phyloP scores from a whole-genome alignment of 495 filamentous ascomycete species.

The Penicillium bialowiezense region DNA sequence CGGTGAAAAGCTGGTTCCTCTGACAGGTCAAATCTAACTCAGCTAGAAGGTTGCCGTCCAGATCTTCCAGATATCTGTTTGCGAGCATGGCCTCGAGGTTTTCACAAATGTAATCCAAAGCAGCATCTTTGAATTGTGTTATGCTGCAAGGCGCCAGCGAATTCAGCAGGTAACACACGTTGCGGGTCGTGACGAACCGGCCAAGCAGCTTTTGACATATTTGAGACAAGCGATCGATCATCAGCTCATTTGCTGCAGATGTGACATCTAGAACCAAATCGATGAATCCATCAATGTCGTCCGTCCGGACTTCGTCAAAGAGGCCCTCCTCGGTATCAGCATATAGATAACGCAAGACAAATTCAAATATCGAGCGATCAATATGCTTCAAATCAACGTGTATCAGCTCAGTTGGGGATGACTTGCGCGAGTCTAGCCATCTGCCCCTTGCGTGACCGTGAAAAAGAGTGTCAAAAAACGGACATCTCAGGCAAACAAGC shows the following conservation, averaged over 20 bases:
- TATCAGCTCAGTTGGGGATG: slow-evolving; percentile 49
- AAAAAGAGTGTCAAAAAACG: slow-evolving; percentile 90
- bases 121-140: slow-evolving; percentile 81
- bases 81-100: slow-evolving; percentile 1
- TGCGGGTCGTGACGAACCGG: slow-evolving; percentile 82
- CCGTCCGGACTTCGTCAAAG: slow-evolving; percentile 72
- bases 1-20: slow-evolving; percentile 81
- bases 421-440: slow-evolving; percentile 74
- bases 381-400: slow-evolving; percentile 84
- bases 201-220: slow-evolving; percentile 87
- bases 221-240: slow-evolving; percentile 87
- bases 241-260: slow-evolving; percentile 86
- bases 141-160: slow-evolving; percentile 77
- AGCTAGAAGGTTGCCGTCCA: slow-evolving; percentile 77
- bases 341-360: slow-evolving; percentile 82
- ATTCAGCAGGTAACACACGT: slow-evolving; percentile 80
- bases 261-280: slow-evolving; percentile 91
- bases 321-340: slow-evolving; percentile 76
- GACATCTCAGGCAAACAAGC: slow-evolving; percentile 78
- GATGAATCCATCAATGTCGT: slow-evolving; percentile 75
- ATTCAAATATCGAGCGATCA: slow-evolving; percentile 63
- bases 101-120: slow-evolving; percentile 80
- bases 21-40: slow-evolving; percentile 78
- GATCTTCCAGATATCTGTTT: slow-evolving; percentile 66
- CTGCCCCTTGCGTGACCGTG: slow-evolving; percentile 75